A percentile compares a stretch with the other conserved stretches of the same genome.
Conservation (phyloP, 805 yeast species). For the Kuraishia piskuri region DNA sequence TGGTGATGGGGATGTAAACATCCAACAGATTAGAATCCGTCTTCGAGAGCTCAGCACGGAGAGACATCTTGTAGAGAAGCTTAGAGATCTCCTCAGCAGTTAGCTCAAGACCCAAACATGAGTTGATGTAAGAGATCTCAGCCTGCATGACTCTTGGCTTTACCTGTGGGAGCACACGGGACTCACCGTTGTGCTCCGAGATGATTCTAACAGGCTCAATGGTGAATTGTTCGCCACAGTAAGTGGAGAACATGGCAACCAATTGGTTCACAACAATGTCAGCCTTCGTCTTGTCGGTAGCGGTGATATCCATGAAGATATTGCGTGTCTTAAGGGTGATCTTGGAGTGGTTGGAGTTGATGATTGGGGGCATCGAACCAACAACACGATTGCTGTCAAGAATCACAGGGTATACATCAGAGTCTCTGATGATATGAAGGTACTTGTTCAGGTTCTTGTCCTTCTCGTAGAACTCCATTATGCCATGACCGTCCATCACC, state of each 20-base stretch:
- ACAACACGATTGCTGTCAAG: constrained; percentile 69
- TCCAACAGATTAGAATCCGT: constrained; percentile 41
- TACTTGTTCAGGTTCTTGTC: constrained; percentile 88
- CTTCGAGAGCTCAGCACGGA: constrained; percentile 48
- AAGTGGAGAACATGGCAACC: constrained; percentile 92
- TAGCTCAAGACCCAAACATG: constrained; percentile 80
- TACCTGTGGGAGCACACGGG: constrained; percentile 71
- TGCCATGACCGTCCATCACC: constrained; percentile 62
- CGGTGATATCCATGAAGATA: constrained; percentile 89
- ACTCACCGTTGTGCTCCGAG: constrained; percentile 70
- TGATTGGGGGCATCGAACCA: constrained; percentile 93
- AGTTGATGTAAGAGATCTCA: constrained; percentile 79
- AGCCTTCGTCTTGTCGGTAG: constrained; percentile 89
- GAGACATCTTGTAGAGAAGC: constrained; percentile 74
- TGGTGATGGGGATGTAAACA: constrained; percentile 81
- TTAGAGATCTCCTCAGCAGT: constrained; percentile 57
- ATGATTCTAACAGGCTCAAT: constrained; percentile 85
- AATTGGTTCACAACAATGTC: constrained; percentile 87
- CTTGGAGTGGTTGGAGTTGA: constrained; percentile 87
- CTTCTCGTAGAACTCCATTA: constrained; percentile 84
- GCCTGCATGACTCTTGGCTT: constrained; percentile 61
- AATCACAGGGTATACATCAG: constrained; percentile 87
- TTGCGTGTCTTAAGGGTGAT: constrained; percentile 78
- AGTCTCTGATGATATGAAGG: constrained; percentile 78
- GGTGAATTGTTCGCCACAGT: constrained; percentile 72